Conservation (phyloP, 306 rosid species). For the Ochetophila trinervis region DNA sequence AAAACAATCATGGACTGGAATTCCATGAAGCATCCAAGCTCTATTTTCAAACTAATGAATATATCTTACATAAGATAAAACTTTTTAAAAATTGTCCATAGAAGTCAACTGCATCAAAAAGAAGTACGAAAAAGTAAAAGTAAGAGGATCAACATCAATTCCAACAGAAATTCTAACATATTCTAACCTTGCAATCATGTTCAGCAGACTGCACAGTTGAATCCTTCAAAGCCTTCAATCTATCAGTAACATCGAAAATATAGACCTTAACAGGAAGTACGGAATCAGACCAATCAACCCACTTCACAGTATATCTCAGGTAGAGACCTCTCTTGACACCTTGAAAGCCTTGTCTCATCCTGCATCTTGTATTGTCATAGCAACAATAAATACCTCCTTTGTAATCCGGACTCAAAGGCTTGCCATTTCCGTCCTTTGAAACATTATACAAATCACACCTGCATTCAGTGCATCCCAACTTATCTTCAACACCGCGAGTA, state of each 20-base stretch:
- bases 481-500: conserved; percentile 56
- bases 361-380: conserved; percentile 52
- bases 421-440: conserved; percentile 32
- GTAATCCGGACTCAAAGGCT: conserved; percentile 40
- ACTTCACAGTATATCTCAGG: conserved; percentile 61
- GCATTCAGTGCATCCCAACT: conserved; percentile 64
- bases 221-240: conserved; percentile 16
- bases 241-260: conserved; percentile 65
- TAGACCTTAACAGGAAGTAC: conserved; percentile 65
- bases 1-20: too few species aligned
- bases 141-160: not conserved
- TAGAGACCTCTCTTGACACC: conserved; percentile 52
- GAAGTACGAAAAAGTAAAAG: too few species aligned
- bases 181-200: conserved; percentile 52
- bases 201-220: conserved; percentile 14
- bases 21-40: too few species aligned
- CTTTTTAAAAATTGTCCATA: too few species aligned
- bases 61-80: too few species aligned
- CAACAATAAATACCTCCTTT: conserved; percentile 63
- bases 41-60: too few species aligned
- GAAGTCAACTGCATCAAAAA: too few species aligned
- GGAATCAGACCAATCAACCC: conserved; percentile 67
- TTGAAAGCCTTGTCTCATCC: conserved; percentile 41
- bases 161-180: not conserved
- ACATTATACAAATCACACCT: conserved; percentile 65